phyloP scores from a whole-genome alignment of 352 stramenopile species.

The Thalassiosira oceanica region DNA sequence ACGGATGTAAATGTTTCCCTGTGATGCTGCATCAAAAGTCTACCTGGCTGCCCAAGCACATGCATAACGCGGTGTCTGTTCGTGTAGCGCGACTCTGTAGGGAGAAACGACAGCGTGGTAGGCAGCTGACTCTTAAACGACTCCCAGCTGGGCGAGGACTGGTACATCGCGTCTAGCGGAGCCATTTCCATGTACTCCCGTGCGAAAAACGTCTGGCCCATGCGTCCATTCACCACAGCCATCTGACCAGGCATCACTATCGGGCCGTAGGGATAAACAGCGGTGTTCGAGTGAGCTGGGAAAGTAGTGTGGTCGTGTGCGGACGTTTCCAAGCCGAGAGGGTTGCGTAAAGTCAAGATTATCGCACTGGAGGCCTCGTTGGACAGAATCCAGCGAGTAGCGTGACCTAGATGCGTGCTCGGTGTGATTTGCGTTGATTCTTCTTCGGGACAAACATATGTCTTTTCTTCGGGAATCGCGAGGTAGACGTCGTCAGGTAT shows the following conservation, averaged over 20 bases:
- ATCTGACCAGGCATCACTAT: conserved; percentile 16
- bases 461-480: too few species aligned
- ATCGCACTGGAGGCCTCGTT: too few species aligned
- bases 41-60: conserved; percentile 12
- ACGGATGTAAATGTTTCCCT: conserved; percentile 25
- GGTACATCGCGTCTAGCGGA: neutral
- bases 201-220: conserved; percentile 9
- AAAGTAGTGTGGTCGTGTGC: too few species aligned
- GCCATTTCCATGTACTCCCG: conserved; percentile 21
- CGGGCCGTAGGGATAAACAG: conserved; percentile 21
- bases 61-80: conserved; percentile 1
- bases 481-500: too few species aligned
- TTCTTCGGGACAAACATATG: too few species aligned
- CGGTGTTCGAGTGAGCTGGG: conserved; percentile 3
- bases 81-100: neutral
- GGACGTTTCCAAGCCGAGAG: too few species aligned
- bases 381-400: too few species aligned
- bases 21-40: conserved; percentile 26
- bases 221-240: conserved; percentile 14
- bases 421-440: too few species aligned
- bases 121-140: conserved; percentile 9
- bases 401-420: too few species aligned
- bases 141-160: neutral
- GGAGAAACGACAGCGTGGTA: conserved; percentile 3
- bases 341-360: too few species aligned